Base-by-base conservation (phyloP, 2,329 filamentous ascomycete species). In the Aureobasidium sp. region DNA sequence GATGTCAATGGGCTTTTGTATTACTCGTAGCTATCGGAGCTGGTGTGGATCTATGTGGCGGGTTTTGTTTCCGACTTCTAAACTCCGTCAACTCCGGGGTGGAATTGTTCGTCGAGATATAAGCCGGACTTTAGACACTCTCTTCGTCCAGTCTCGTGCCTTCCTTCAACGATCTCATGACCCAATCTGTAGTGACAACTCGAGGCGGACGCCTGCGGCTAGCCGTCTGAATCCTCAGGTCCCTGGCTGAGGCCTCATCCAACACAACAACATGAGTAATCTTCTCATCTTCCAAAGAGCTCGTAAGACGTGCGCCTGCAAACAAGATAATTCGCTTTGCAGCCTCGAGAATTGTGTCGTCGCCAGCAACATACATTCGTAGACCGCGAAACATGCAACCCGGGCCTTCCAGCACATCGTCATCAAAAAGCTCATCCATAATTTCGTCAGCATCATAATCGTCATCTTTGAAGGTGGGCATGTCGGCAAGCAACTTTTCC, bases 111-210 rank as follows among this genome's bases (percentile, higher is more conserved):
- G 21, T 21, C 21, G 21, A 21, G 21, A 21, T 21, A 21, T 21
- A 21, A 39, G 47, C 3, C 16, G 16, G 34, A 52, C 29, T 39
- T 15, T 25, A 39, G 21, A 39, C 30, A 10, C 66, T 66, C 62
- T 93, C 90, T 75, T 97, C 93, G 66, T 96, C 90, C 50, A 97
- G 72, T 64, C 89, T 69, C 0, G 91, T 96, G 65, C 79, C 81
- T 71, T 93, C 90, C 63, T 78, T 79, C 91, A 92, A 96, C 68
- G 89, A 90, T 58, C 88, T 85, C 55, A 86, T 81, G 0, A 97
- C 75, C 94, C 94, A 99, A 15, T 78, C 77, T 11, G 79, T 72
- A 0, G 77, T 82, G 2, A 97, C 88, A 7, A 93, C 74, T 65
- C 90, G 79, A 0, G 92, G 90, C 39, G 91, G 74, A 32, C 21